Evolutionary conservation across 768 basidiomycete species (phyloP).

Genomic region (Udeniomyces megalosporus): DNA sequence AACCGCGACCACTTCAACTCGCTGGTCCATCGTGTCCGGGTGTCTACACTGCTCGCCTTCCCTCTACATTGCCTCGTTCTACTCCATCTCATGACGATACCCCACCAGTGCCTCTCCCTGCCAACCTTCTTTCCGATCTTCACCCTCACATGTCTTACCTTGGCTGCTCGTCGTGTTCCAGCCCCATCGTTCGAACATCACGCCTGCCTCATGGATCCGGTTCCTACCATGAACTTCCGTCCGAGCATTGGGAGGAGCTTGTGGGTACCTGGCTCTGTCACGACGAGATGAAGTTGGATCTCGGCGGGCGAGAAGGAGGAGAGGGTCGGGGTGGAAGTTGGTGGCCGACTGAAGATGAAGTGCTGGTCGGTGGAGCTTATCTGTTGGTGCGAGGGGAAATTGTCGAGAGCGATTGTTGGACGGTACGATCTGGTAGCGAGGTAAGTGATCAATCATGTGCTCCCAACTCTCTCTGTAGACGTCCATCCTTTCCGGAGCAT

Average conservation of each 20-base stretch:
- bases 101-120: constrained; percentile 41
- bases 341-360: constrained; percentile 56
- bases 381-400: constrained; percentile 54
- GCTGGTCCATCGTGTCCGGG: constrained; percentile 39
- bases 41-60: constrained; percentile 1
- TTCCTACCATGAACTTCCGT: constrained; percentile 68
- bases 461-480: too few species aligned
- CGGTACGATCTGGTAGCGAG: constrained; percentile 41
- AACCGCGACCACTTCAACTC: constrained; percentile 63
- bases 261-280: constrained; percentile 99
- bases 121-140: constrained; percentile 42
- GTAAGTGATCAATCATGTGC: too few species aligned
- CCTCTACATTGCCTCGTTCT: constrained; percentile 19
- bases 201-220: neutral
- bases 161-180: constrained; percentile 61
- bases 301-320: constrained; percentile 41
- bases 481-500: neutral
- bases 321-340: constrained; percentile 31
- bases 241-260: constrained; percentile 93
- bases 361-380: constrained; percentile 80
- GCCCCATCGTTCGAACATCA: constrained; percentile 39
- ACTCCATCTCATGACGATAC: constrained; percentile 23
- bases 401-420: constrained; percentile 33
- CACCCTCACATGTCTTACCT: constrained; percentile 43
- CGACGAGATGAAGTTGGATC: constrained; percentile 65